phyloP scores from a whole-genome alignment of 2,329 filamentous ascomycete genomes.

The Paecilomyces variotii region DNA sequence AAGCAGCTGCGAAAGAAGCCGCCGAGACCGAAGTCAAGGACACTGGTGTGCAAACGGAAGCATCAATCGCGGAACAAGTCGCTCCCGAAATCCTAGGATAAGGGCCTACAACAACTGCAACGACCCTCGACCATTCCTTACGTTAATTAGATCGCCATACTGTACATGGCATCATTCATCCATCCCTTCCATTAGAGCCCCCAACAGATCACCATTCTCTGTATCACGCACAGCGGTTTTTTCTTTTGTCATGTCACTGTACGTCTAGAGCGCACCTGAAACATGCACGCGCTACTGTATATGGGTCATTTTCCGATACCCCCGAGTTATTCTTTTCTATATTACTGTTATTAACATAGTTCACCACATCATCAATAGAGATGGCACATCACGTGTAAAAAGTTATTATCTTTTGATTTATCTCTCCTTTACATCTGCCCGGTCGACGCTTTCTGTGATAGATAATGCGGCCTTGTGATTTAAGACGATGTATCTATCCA shows the following conservation, averaged over 20 bases:
- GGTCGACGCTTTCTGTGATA: neutral
- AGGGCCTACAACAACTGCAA: neutral
- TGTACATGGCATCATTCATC: neutral
- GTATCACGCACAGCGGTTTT: neutral
- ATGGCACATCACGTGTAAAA: neutral
- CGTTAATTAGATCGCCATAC: neutral
- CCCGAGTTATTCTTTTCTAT: neutral
- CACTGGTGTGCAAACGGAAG: constrained; percentile 7
- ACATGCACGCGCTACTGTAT: neutral
- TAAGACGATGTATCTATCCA: neutral
- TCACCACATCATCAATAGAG: neutral
- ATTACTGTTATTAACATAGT: neutral
- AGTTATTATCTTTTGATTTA: neutral
- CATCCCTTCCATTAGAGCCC: neutral
- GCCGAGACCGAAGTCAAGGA: constrained; percentile 16
- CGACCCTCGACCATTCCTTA: neutral
- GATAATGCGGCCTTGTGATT: neutral
- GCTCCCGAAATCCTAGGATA: constrained; percentile 9
- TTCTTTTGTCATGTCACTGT: neutral
- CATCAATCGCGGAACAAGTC: constrained; percentile 5
- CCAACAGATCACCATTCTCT: neutral
- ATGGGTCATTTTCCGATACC: neutral
- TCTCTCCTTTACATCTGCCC: neutral
- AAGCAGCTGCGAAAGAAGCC: constrained; percentile 23
- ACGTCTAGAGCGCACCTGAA: neutral